phyloP scores from a whole-genome alignment of 176 grass and related monocot species.

The Triticum timopheevii region DNA sequence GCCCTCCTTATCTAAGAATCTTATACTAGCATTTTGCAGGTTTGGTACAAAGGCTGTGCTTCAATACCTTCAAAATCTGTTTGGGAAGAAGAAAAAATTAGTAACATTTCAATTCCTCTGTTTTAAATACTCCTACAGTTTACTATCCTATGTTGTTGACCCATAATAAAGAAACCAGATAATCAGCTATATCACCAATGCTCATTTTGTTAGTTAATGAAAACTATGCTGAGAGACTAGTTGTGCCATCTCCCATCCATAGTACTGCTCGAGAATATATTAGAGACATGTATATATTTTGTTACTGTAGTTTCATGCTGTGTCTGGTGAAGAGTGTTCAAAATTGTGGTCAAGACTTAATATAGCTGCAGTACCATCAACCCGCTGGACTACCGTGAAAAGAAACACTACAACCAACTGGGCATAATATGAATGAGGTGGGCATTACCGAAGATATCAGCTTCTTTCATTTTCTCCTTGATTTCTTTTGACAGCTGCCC shows the following conservation, averaged over 20 bases:
- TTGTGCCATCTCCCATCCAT: not conserved
- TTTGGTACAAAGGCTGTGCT: too few species aligned
- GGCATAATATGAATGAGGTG: not conserved
- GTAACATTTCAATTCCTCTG: too few species aligned
- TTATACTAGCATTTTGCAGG: too few species aligned
- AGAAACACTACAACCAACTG: not conserved
- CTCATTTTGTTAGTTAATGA: not conserved
- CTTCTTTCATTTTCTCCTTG: constrained; percentile 87
- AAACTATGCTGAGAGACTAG: not conserved
- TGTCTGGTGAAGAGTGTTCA: not conserved
- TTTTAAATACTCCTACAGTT: too few species aligned
- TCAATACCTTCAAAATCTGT: too few species aligned
- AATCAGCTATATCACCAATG: not conserved
- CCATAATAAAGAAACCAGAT: not conserved
- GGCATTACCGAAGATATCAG: constrained; percentile 71
- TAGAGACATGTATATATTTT: not conserved
- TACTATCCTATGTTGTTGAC: not conserved
- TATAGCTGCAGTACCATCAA: not conserved
- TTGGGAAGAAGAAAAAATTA: too few species aligned
- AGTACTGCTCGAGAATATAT: not conserved
- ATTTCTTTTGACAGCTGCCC: constrained; percentile 80
- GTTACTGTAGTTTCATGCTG: not conserved
- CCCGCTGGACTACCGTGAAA: not conserved
- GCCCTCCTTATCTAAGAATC: too few species aligned
- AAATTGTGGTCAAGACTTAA: not conserved